Evolutionary conservation across 495 filamentous ascomycete genomes (phyloP).

Genomic region (Xylaria scruposa): DNA sequence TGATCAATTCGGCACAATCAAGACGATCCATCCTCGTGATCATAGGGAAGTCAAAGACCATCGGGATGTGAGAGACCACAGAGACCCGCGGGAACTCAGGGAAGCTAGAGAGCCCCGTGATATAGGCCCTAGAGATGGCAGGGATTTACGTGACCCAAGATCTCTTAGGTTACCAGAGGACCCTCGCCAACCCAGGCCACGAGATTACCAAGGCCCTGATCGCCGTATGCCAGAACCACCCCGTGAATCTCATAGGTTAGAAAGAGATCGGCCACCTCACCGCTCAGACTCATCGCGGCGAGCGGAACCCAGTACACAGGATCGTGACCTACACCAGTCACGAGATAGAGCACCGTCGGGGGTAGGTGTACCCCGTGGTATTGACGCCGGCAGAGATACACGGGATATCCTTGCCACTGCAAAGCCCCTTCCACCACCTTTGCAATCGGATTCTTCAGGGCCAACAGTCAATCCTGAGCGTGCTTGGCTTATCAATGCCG

Average conservation of each 20-base stretch:
- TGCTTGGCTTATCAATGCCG: slow-evolving; percentile 47
- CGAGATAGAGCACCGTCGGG: slow-evolving; percentile 43
- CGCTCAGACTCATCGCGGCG: slow-evolving; percentile 45
- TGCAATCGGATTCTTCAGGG: slow-evolving; percentile 46
- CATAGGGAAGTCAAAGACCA: slow-evolving; percentile 40
- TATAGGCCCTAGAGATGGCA: slow-evolving; percentile 36
- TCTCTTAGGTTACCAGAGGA: slow-evolving; percentile 41
- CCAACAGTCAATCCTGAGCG: slow-evolving; percentile 54
- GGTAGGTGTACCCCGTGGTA: slow-evolving; percentile 33
- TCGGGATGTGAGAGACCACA: slow-evolving; percentile 44
- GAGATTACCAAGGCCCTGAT: slow-evolving; percentile 36
- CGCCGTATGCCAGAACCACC: slow-evolving; percentile 39
- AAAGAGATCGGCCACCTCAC: slow-evolving; percentile 42
- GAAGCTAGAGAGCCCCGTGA: slow-evolving; percentile 44
- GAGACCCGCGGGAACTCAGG: slow-evolving; percentile 42
- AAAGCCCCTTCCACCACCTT: slow-evolving; percentile 40
- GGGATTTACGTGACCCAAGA: slow-evolving; percentile 43
- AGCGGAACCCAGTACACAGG: slow-evolving; percentile 43
- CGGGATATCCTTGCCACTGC: slow-evolving; percentile 40
- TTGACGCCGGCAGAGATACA: slow-evolving; percentile 40
- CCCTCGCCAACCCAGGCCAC: slow-evolving; percentile 40
- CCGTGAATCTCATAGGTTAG: slow-evolving; percentile 36
- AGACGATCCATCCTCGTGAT: slow-evolving; percentile 44
- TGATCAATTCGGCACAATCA: slow-evolving; percentile 47
- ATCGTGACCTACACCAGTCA: slow-evolving; percentile 45